Evolutionary conservation across 2,329 filamentous ascomycete species (phyloP).

Genomic region (Coniochaeta ligniaria): DNA sequence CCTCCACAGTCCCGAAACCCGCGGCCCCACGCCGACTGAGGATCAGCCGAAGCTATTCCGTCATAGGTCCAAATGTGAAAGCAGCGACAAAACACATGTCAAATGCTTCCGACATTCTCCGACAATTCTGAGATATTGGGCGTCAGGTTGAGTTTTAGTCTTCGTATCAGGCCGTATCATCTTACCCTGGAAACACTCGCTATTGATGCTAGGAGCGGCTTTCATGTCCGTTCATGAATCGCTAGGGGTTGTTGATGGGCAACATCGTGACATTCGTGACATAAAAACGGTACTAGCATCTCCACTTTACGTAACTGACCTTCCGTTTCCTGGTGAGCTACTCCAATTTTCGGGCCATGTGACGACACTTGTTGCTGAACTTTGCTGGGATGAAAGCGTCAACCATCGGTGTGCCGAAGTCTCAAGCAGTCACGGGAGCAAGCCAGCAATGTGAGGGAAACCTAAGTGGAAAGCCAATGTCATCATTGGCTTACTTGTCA

Average conservation of each 20-base stretch:
- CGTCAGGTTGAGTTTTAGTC: background rate
- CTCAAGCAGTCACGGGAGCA: background rate
- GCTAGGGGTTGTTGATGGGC: background rate
- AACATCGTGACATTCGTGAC: background rate
- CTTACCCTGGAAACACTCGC: background rate
- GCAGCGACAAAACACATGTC: background rate
- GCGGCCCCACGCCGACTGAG: background rate
- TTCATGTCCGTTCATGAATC: background rate
- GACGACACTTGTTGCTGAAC: background rate
- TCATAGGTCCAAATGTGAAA: background rate
- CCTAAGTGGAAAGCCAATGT: background rate
- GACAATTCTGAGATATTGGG: background rate
- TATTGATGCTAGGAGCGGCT: background rate
- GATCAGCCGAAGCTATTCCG: slow-evolving; percentile 2
- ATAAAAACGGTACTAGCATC: background rate
- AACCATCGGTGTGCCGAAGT: background rate
- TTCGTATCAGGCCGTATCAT: background rate
- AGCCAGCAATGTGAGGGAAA: background rate
- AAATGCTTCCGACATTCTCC: slow-evolving; percentile 1
- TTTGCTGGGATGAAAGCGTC: background rate
- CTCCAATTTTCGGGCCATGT: background rate
- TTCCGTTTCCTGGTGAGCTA: background rate
- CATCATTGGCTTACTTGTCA: background rate
- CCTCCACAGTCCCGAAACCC: background rate
- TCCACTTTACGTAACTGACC: background rate